These are phyloP conservation scores for Spathaspora sp. DNA, from an alignment of 805 yeast genomes.

Conservation along the genomic window DNA sequence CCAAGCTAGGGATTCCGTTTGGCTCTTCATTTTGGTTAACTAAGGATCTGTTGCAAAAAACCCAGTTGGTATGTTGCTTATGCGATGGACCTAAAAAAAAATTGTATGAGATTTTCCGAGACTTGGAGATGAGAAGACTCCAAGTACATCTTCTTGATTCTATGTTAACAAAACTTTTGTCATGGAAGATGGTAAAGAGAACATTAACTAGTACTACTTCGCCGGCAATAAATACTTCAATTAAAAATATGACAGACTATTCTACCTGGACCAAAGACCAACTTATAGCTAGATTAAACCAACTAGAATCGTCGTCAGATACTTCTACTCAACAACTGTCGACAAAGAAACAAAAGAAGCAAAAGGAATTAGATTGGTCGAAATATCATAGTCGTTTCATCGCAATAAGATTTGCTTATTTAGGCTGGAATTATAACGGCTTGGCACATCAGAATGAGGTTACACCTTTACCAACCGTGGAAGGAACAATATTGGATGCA, in stretches of 20 bases:
- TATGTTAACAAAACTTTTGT: not conserved
- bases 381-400: slow-evolving; percentile 62
- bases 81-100: not conserved
- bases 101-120: not conserved
- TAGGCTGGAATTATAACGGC: slow-evolving; percentile 95
- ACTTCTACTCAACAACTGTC: not conserved
- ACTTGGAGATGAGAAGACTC: not conserved
- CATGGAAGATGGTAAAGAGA: slow-evolving; percentile 6
- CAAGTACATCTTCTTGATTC: not conserved
- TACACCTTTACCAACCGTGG: slow-evolving; percentile 84
- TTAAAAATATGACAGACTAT: slow-evolving; percentile 30
- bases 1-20: slow-evolving; percentile 56
- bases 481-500: slow-evolving; percentile 70
- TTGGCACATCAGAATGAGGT: slow-evolving; percentile 75
- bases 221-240: not conserved
- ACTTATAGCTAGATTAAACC: slow-evolving; percentile 51
- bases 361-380: slow-evolving; percentile 60
- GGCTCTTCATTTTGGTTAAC: slow-evolving; percentile 15
- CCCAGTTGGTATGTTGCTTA: not conserved
- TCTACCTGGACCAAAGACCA: slow-evolving; percentile 63
- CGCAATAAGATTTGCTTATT: slow-evolving; percentile 79
- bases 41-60: not conserved
- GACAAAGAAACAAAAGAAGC: slow-evolving; percentile 14
- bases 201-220: slow-evolving; percentile 1
- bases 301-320: slow-evolving; percentile 44